A percentile compares a stretch with the other conserved stretches of the same genome.
These are phyloP conservation scores for Hirsutella rhossiliensis DNA, from an alignment of 2,329 filamentous ascomycete genomes.

Conservation along the genomic window DNA sequence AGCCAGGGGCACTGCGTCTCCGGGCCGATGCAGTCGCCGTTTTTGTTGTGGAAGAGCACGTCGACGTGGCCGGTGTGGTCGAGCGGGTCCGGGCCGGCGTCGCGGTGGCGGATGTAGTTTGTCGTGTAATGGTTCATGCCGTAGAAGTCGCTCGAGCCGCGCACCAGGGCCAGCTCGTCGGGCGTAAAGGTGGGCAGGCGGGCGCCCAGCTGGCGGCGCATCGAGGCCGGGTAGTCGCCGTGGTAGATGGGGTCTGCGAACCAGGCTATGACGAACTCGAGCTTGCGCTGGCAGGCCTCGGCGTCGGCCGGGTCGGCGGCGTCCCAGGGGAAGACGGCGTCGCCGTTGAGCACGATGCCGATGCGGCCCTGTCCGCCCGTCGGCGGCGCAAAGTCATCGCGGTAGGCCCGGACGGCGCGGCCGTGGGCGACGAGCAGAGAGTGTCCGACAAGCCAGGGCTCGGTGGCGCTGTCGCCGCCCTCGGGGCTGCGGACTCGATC, in stretches of 20 bases:
- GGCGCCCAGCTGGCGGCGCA: conserved; percentile 69
- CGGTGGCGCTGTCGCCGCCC: conserved; percentile 18
- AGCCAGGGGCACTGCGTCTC: conserved; percentile 80
- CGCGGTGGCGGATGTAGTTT: conserved; percentile 70
- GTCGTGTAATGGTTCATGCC: conserved; percentile 92
- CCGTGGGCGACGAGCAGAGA: conserved; percentile 23
- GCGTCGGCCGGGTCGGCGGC: conserved; percentile 9
- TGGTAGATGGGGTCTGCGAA: conserved; percentile 40
- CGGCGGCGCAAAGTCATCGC: conserved; percentile 14
- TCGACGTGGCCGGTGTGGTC: conserved; percentile 72
- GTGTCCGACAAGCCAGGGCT: conserved; percentile 23
- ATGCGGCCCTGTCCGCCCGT: conserved; percentile 16
- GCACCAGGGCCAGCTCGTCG: conserved; percentile 61
- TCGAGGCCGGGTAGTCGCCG: conserved; percentile 72
- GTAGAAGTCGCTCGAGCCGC: conserved; percentile 87
- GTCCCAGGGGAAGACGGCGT: conserved; percentile 25
- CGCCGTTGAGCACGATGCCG: conserved; percentile 23
- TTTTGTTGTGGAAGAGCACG: conserved; percentile 56
- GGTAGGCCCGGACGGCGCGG: conserved; percentile 18
- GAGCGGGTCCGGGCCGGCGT: conserved; percentile 43
- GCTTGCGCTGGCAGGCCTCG: conserved; percentile 19
- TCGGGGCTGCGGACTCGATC: not conserved
- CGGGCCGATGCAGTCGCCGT: conserved; percentile 61
- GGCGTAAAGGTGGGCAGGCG: conserved; percentile 63
- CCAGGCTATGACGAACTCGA: conserved; percentile 27